phyloP scores from a whole-genome alignment of 2,329 filamentous ascomycete genomes.

The Colletotrichum lindemuthianum region DNA sequence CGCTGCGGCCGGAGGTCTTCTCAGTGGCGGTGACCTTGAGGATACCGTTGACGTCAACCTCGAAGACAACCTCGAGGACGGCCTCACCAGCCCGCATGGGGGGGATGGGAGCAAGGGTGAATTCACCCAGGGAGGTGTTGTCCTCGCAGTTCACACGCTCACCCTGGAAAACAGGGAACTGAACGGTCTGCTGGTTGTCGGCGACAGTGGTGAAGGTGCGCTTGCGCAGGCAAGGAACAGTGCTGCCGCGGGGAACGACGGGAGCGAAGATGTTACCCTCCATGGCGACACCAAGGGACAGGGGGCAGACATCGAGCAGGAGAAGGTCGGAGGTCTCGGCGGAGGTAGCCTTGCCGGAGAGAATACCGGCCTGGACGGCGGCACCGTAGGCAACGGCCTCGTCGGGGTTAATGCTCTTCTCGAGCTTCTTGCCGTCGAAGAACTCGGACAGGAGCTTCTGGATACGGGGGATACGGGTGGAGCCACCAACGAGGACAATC shows the following conservation, averaged over 20 bases:
- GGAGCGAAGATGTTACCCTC: slow-evolving; percentile 99
- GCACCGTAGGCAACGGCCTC: slow-evolving; percentile 99
- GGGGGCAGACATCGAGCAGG: slow-evolving; percentile 93
- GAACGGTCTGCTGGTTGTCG: slow-evolving; percentile 81
- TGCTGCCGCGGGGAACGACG: slow-evolving; percentile 83
- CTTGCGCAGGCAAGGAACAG: slow-evolving; percentile 46
- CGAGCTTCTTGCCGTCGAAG: slow-evolving; percentile 99
- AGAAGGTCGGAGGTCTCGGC: slow-evolving; percentile 95
- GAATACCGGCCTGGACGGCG: slow-evolving; percentile 97
- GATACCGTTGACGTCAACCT: slow-evolving; percentile 99
- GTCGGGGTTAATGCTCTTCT: slow-evolving; percentile 99
- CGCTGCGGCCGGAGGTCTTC: slow-evolving; percentile 96
- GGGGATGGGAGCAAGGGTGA: slow-evolving; percentile 90
- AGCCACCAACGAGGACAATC: slow-evolving; percentile 98
- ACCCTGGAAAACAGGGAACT: slow-evolving; percentile 95
- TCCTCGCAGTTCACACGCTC: slow-evolving; percentile 98
- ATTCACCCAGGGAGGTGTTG: slow-evolving; percentile 97
- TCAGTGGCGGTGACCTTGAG: slow-evolving; percentile 99
- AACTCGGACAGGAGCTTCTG: slow-evolving; percentile 99
- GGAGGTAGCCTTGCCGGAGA: slow-evolving; percentile 96
- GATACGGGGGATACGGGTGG: slow-evolving; percentile 97
- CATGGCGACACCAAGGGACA: slow-evolving; percentile 99
- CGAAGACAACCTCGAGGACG: slow-evolving; percentile 97
- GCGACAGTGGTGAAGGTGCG: slow-evolving; percentile 87
- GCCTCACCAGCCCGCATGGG: slow-evolving; percentile 94